Evolutionary conservation across 306 rosid genomes (phyloP), one percentile per base, ranked within the genome.

Genomic region (Myrica gale): DNA sequence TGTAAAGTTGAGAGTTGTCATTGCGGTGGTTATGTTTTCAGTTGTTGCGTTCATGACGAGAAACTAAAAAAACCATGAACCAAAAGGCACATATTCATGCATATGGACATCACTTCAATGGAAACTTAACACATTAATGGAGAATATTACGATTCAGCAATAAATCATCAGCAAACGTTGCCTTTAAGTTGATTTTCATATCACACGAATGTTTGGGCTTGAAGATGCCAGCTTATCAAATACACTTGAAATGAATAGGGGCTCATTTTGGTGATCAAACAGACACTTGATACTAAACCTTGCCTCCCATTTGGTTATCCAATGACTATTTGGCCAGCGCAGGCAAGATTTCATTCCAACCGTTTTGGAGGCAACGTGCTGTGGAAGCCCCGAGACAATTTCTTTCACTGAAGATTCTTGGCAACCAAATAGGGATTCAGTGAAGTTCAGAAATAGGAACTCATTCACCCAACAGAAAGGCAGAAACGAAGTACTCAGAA

Each of bases 261-360:
- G 60, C 60, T n/a, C 21, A n/a, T 54, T 54, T 54, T 54, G 26
- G 60, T 54, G 60, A 54, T 54, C 60, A 54, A 54, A 54, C 60
- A 54, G 20, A 21, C 9, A 21, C 60, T n/a, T 54, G 10, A 54
- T 54, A 54, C 7, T 54, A 54, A 17, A 54, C 9, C 23, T 54
- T 54, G 23, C 58, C 19, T 17, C 20, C 52, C 20, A 54, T 54
- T 54, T 54, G 58, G 23, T 54, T 54, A 54, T n/a, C 58, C 17
- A 54, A 54, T 9, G n/a, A 54, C 8, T n/a, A 54, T 54, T 54
- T 54, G 58, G 58, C 21, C 19, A 53, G 58, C 58, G 17, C 19
- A 54, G 10, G 58, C 20, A n/a, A 17, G 10, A 15, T 16, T 53
- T 3, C 9, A 19, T 56, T 56, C 7, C 26, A 56, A 4, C 8